These are phyloP conservation scores for Globisporangium polare DNA, from an alignment of 352 stramenopile genomes.

Conservation along the genomic window DNA sequence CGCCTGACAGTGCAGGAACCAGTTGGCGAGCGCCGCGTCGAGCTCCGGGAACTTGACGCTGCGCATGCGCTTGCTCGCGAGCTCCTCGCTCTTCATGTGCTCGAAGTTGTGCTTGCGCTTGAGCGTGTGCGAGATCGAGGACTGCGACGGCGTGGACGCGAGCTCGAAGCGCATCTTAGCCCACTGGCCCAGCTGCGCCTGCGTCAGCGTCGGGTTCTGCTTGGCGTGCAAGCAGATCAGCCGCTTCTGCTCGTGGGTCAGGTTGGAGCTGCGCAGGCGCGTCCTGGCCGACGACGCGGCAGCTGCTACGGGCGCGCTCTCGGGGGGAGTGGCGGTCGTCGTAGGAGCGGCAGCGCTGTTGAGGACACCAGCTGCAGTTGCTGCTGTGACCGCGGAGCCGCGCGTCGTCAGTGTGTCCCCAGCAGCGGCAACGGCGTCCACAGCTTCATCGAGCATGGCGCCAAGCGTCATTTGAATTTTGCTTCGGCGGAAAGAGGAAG, in stretches of 20 bases:
- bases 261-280: conserved; percentile 60
- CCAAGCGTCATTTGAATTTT: conserved; percentile 3
- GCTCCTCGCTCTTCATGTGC: conserved; percentile 70
- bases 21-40: conserved; percentile 76
- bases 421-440: not conserved
- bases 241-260: conserved; percentile 80
- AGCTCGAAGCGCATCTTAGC: conserved; percentile 66
- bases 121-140: conserved; percentile 80
- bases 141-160: conserved; percentile 63
- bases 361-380: not conserved
- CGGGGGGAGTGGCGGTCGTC: not conserved
- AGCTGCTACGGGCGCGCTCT: not conserved
- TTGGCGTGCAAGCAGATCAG: conserved; percentile 70
- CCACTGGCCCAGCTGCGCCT: conserved; percentile 71
- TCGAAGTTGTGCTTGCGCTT: conserved; percentile 68
- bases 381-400: not conserved
- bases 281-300: conserved; percentile 19
- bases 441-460: not conserved
- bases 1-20: conserved; percentile 72
- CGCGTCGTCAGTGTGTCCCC: not conserved
- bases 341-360: not conserved
- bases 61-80: conserved; percentile 71
- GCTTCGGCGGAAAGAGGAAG: not conserved
- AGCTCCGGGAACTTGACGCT: conserved; percentile 75
- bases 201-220: conserved; percentile 68